Evolutionary conservation across 495 filamentous ascomycete genomes (phyloP).

Genomic region (Clavariopsis aquatica): DNA sequence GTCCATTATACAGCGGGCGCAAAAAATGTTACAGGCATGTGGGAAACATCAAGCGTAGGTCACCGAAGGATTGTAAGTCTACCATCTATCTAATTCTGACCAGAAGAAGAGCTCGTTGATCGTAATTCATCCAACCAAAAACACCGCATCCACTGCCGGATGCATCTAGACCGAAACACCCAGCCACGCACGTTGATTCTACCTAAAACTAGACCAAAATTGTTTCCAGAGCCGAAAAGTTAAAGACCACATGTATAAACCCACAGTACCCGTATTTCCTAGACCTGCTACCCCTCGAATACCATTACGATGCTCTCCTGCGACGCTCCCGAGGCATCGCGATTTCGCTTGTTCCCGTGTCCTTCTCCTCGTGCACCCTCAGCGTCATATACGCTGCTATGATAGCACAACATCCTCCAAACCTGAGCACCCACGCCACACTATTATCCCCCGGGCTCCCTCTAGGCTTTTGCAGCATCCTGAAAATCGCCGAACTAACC

Average conservation of each 20-base stretch:
- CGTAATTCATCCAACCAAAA: neutral
- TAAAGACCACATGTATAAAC: neutral
- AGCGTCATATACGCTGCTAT: conserved; percentile 62
- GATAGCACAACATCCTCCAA: conserved; percentile 75
- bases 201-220: neutral
- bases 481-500: conserved; percentile 77
- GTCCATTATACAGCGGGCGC: too few relatives aligned
- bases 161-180: neutral
- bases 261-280: neutral
- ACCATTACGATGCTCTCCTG: neutral
- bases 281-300: neutral
- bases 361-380: conserved; percentile 44
- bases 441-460: conserved; percentile 80
- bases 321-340: neutral
- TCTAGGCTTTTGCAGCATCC: conserved; percentile 75
- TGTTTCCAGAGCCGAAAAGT: neutral
- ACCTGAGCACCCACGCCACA: conserved; percentile 79
- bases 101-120: neutral
- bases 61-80: neutral
- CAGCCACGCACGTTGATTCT: neutral
- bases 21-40: too few relatives aligned
- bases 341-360: conserved; percentile 1
- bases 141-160: neutral
- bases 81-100: neutral
- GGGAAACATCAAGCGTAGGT: too few relatives aligned